Evolutionary conservation across 2,329 filamentous ascomycete species (phyloP).

Genomic region (Verticillium nonalfalfae): DNA sequence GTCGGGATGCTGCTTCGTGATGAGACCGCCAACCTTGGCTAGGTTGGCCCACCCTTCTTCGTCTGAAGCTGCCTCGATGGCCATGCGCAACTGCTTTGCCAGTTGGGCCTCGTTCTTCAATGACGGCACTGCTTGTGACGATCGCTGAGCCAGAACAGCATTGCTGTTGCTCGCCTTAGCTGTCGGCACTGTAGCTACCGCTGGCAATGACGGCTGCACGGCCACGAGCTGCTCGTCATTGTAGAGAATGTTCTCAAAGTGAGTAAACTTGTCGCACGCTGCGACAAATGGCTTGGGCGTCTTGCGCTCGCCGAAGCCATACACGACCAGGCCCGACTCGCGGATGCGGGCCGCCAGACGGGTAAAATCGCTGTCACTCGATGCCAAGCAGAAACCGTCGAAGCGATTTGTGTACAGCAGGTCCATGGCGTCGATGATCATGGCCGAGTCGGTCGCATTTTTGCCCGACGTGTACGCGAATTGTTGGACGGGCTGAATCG

Average conservation of each 20-base stretch:
- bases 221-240: neutral
- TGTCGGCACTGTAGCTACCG: neutral
- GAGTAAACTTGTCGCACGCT: constrained; percentile 26
- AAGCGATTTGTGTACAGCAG: constrained; percentile 23
- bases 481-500: constrained; percentile 24
- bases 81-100: neutral
- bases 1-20: constrained; percentile 19
- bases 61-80: constrained; percentile 13
- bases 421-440: constrained; percentile 31
- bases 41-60: constrained; percentile 22
- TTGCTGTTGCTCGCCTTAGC: neutral
- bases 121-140: neutral
- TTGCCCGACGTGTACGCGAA: constrained; percentile 28
- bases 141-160: neutral
- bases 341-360: constrained; percentile 25
- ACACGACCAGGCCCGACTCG: constrained; percentile 22
- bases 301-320: constrained; percentile 25
- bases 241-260: constrained; percentile 14
- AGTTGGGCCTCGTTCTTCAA: neutral
- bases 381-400: constrained; percentile 16
- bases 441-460: constrained; percentile 25
- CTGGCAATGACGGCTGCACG: neutral
- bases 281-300: constrained; percentile 23
- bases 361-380: constrained; percentile 28
- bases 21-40: constrained; percentile 15